Percentiles rank a stretch among this genome's conserved stretches.
phyloP scores from a whole-genome alignment of 2,329 filamentous ascomycete genomes.

The Trichophyton mentagrophytes region DNA sequence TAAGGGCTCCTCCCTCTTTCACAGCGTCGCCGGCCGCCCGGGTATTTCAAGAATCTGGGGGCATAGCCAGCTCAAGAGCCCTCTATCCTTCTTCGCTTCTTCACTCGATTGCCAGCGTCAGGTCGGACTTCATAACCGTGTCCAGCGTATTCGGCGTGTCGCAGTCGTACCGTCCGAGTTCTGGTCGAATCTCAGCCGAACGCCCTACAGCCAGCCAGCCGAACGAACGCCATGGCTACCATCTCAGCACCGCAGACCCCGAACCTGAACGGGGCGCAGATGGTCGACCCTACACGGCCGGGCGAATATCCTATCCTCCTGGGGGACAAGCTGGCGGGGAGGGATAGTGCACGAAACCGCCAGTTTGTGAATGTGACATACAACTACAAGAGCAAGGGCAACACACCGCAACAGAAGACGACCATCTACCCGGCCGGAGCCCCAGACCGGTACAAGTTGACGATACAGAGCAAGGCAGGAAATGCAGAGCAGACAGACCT shows the following conservation, averaged over 20 bases:
- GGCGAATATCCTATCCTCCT: constrained; percentile 36
- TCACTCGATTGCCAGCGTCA: neutral
- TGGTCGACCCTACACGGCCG: constrained; percentile 33
- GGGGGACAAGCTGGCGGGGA: constrained; percentile 29
- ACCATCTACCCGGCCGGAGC: constrained; percentile 22
- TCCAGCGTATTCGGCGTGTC: neutral
- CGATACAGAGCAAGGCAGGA: constrained; percentile 30
- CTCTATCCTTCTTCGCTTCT: neutral
- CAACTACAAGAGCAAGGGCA: constrained; percentile 35
- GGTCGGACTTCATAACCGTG: neutral
- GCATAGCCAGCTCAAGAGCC: neutral
- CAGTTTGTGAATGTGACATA: constrained; percentile 33
- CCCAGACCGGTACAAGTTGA: constrained; percentile 29
- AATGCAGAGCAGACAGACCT: constrained; percentile 27
- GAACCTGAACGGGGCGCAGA: constrained; percentile 22
- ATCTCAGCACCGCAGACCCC: constrained; percentile 8
- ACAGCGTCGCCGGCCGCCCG: neutral
- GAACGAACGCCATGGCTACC: constrained; percentile 7
- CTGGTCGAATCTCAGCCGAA: neutral
- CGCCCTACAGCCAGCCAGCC: no score
- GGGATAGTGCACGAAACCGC: constrained; percentile 14
- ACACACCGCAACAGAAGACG: constrained; percentile 27
- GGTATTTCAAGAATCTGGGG: neutral
- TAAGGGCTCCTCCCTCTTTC: neutral
- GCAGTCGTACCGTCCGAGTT: neutral